phyloP scores from a whole-genome alignment of 148 eudicot species.

The Arctostaphylos glauca region DNA sequence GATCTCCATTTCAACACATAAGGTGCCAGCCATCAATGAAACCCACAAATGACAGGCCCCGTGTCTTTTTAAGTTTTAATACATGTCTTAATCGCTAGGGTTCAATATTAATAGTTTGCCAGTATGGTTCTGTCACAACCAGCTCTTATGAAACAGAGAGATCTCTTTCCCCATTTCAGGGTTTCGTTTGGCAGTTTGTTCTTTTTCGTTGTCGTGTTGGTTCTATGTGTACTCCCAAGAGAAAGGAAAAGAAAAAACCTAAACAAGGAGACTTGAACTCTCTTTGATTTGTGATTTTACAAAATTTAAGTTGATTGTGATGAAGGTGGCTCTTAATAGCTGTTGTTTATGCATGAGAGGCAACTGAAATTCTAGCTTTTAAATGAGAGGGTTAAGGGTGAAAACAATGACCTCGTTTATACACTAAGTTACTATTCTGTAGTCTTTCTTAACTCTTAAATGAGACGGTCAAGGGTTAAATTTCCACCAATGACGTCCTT shows the following conservation, averaged over 20 bases:
- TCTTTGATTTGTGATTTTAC: background rate
- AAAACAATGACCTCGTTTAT: background rate
- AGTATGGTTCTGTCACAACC: background rate
- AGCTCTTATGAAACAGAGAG: no score
- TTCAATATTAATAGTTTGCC: background rate
- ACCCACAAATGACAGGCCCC: background rate
- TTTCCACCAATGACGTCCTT: background rate
- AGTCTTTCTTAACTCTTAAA: background rate
- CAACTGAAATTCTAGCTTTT: background rate
- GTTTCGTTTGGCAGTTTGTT: no score
- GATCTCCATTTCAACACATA: background rate
- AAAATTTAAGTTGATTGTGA: background rate
- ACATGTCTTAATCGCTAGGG: background rate
- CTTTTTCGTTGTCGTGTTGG: no score
- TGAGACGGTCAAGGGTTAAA: background rate
- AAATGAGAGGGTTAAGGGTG: background rate
- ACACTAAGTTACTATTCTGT: background rate
- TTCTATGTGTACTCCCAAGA: no score
- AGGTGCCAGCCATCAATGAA: background rate
- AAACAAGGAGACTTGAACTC: no score
- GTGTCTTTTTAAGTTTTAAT: background rate
- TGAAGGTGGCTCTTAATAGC: background rate
- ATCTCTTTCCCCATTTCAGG: no score
- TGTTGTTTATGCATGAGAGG: background rate
- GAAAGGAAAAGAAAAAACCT: no score